These are phyloP conservation scores for Saposhnikovia divaricata DNA, from an alignment of 129 eudicot species.

Conservation along the genomic window DNA sequence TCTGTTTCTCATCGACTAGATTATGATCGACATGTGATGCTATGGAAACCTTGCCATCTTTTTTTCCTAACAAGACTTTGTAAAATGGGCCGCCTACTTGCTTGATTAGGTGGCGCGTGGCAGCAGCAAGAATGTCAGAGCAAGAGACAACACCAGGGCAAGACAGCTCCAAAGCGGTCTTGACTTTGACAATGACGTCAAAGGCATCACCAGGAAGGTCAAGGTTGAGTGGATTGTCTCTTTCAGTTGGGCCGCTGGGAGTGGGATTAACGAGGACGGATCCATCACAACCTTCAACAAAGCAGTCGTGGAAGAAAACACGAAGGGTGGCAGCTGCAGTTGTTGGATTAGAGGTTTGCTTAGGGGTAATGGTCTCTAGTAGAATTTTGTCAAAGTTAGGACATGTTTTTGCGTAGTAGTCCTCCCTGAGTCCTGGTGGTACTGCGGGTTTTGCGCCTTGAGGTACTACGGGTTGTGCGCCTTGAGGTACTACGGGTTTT, in stretches of 20 bases:
- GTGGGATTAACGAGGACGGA: background rate
- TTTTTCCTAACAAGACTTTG: background rate
- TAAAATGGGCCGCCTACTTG: background rate
- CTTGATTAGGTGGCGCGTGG: background rate
- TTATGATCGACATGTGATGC: background rate
- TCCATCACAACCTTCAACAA: background rate
- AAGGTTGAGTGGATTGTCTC: background rate
- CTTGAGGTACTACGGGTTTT: background rate
- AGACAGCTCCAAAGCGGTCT: background rate
- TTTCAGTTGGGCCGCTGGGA: background rate
- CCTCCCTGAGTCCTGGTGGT: conserved; percentile 14
- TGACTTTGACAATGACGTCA: background rate
- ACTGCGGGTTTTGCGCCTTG: background rate
- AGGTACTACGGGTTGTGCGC: background rate
- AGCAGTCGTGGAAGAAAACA: conserved; percentile 2
- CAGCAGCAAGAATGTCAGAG: background rate
- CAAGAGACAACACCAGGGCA: conserved; percentile 3
- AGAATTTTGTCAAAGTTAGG: conserved; percentile 5
- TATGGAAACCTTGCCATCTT: background rate
- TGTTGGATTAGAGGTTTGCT: background rate
- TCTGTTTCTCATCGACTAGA: background rate
- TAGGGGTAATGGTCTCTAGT: conserved; percentile 10
- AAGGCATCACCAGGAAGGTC: conserved; percentile 7
- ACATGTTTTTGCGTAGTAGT: background rate
- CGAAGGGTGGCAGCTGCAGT: background rate